Evolutionary conservation across 2,329 filamentous ascomycete species (phyloP).

Genomic region (Neurospora sp.): DNA sequence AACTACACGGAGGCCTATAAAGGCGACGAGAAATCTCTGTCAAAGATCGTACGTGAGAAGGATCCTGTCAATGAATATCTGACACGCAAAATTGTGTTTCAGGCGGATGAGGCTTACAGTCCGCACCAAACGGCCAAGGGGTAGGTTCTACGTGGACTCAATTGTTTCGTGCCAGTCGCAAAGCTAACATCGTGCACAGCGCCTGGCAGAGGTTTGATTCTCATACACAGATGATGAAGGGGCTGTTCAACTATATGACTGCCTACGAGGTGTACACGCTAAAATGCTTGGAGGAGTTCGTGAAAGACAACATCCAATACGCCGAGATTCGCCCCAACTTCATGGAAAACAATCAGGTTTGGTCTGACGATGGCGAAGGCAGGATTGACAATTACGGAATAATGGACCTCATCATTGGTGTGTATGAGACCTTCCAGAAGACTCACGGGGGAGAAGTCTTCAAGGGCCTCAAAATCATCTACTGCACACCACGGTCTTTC

Average conservation of each 20-base stretch:
- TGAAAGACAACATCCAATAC: constrained; percentile 58
- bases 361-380: constrained; percentile 42
- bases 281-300: constrained; percentile 50
- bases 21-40: too few relatives aligned
- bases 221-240: constrained; percentile 63
- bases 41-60: too few relatives aligned
- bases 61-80: constrained; percentile 41
- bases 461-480: constrained; percentile 60
- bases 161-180: neutral
- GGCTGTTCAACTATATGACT: constrained; percentile 56
- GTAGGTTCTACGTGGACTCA: constrained; percentile 28
- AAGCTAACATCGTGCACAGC: constrained; percentile 1
- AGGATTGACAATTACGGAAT: constrained; percentile 48
- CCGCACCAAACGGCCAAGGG: constrained; percentile 40
- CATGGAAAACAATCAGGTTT: constrained; percentile 53
- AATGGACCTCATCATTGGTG: constrained; percentile 49
- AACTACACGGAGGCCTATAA: too few relatives aligned
- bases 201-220: constrained; percentile 55
- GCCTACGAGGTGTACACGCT: constrained; percentile 54
- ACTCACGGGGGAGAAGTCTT: constrained; percentile 33
- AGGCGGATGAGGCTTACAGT: constrained; percentile 49
- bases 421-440: constrained; percentile 38
- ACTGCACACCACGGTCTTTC: constrained; percentile 59
- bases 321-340: constrained; percentile 64
- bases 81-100: constrained; percentile 50